Evolutionary conservation across 164 flowering plant genomes (phyloP).

Genomic region (Nelumbo lutea): DNA sequence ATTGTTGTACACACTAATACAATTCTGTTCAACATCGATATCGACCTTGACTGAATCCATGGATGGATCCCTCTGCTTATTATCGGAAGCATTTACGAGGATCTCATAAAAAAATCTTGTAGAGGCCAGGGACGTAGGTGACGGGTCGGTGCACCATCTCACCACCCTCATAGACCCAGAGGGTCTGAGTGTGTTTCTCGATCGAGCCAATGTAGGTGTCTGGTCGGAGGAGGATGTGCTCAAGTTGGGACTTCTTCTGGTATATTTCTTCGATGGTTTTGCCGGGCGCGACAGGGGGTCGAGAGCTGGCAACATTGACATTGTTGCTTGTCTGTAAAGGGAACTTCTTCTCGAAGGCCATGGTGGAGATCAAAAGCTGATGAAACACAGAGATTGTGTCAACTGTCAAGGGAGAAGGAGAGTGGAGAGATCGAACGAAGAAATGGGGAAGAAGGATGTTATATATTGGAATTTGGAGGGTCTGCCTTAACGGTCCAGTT

Average conservation of each 20-base stretch:
- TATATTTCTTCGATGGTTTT: slow-evolving; percentile 88
- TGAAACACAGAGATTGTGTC: slow-evolving; percentile 44
- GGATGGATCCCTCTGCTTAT: slow-evolving; percentile 89
- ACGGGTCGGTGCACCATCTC: slow-evolving; percentile 57
- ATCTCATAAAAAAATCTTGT: slow-evolving; percentile 98
- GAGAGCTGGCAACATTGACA: slow-evolving; percentile 26
- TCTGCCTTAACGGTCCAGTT: slow-evolving; percentile 11
- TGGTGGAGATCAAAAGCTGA: slow-evolving; percentile 12
- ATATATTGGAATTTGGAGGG: too few species aligned
- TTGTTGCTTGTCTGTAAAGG: slow-evolving; percentile 66
- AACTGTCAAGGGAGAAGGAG: slow-evolving; percentile 8
- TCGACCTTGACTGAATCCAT: slow-evolving; percentile 77
- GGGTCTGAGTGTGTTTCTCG: slow-evolving; percentile 75
- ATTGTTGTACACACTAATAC: slow-evolving; percentile 68
- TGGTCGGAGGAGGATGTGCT: slow-evolving; percentile 97
- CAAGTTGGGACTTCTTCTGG: slow-evolving; percentile 96
- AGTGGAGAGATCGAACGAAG: slow-evolving; percentile 7
- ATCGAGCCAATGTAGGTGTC: slow-evolving; percentile 95
- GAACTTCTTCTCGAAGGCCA: slow-evolving; percentile 28
- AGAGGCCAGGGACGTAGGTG: slow-evolving; percentile 83
- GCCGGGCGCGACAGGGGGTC: slow-evolving; percentile 2
- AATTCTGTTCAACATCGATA: slow-evolving; percentile 62
- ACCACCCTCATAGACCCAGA: slow-evolving; percentile 67
- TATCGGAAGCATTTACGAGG: slow-evolving; percentile 93
- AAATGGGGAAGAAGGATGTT: slow-evolving; percentile 1